Conservation (phyloP, 306 rosid genomes). For the Inga laurina region DNA sequence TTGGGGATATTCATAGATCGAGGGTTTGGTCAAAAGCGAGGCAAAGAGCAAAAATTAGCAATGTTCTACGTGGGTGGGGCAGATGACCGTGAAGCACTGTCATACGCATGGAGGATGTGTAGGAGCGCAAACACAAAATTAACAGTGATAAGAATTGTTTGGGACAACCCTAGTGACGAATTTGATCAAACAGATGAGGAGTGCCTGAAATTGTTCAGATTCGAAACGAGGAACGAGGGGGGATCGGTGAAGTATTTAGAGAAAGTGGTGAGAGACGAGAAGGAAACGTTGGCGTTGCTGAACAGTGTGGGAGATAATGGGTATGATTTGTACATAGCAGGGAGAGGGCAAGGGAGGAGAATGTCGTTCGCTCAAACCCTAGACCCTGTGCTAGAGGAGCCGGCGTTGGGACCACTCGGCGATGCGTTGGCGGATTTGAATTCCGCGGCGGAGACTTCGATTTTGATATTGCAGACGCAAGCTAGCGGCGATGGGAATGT, state of each 20-base stretch:
- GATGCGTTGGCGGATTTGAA: conserved; percentile 48
- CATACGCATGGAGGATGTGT: conserved; percentile 53
- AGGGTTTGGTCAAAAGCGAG: conserved; percentile 1
- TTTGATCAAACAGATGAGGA: conserved; percentile 31
- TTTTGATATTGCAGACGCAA: conserved; percentile 38
- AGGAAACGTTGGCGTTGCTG: conserved; percentile 35
- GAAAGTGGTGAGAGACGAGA: conserved; percentile 41
- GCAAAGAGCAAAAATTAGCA: conserved; percentile 20
- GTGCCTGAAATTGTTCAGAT: conserved; percentile 11
- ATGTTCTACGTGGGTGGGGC: conserved; percentile 41
- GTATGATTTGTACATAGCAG: conserved; percentile 36
- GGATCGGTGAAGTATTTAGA: conserved; percentile 34
- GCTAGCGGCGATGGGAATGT: background rate
- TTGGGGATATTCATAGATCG: conserved; percentile 42
- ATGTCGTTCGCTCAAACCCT: conserved; percentile 47
- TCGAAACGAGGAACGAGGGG: background rate
- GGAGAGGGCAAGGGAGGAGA: conserved; percentile 49
- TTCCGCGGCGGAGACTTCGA: conserved; percentile 40
- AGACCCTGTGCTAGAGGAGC: conserved; percentile 45
- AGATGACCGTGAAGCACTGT: conserved; percentile 47
- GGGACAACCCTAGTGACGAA: conserved; percentile 37
- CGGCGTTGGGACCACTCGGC: conserved; percentile 50
- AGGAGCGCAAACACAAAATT: conserved; percentile 15
- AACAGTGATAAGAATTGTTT: conserved; percentile 44
- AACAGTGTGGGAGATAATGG: conserved; percentile 38